Percentiles rank a stretch among this genome's conserved stretches.
These are phyloP conservation scores for Phellinidium pouzarii DNA, from an alignment of 1,284 basidiomycete species.

Conservation along the genomic window DNA sequence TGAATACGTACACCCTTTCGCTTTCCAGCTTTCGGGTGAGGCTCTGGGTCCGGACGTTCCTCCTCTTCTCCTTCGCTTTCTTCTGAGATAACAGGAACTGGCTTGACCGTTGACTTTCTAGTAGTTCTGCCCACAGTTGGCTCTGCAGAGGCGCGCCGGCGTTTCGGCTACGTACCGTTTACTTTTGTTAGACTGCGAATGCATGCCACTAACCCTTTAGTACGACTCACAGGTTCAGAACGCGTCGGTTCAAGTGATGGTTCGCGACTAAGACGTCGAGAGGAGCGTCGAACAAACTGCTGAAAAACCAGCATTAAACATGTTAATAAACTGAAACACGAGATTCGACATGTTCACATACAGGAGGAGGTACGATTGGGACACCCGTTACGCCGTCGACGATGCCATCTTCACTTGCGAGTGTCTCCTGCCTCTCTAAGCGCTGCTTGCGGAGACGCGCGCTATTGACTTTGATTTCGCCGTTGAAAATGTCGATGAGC, in stretches of 20 bases:
- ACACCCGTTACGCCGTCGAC: slow-evolving; percentile 69
- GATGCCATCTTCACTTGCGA: slow-evolving; percentile 75
- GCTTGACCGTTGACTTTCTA: slow-evolving; percentile 29
- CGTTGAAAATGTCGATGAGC: slow-evolving; percentile 75
- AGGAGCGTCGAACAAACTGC: slow-evolving; percentile 36
- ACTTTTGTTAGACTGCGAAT: slow-evolving; percentile 21
- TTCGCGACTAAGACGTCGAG: slow-evolving; percentile 44
- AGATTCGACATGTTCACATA: too few species aligned
- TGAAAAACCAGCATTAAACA: slow-evolving; percentile 28
- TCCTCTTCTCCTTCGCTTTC: slow-evolving; percentile 76
- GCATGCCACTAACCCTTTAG: slow-evolving; percentile 13
- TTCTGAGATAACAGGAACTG: slow-evolving; percentile 48
- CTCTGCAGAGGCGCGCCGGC: slow-evolving; percentile 62
- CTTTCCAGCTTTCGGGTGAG: slow-evolving; percentile 8
- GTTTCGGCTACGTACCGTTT: slow-evolving; percentile 40
- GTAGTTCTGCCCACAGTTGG: slow-evolving; percentile 50
- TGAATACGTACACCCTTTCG: slow-evolving; percentile 10
- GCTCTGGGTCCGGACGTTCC: slow-evolving; percentile 24
- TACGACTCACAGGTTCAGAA: slow-evolving; percentile 43
- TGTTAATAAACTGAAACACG: slow-evolving; percentile 14
- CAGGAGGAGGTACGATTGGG: slow-evolving; percentile 44
- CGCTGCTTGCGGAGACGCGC: slow-evolving; percentile 60
- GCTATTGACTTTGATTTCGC: slow-evolving; percentile 62
- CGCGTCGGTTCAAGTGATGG: slow-evolving; percentile 35
- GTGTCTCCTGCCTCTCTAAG: slow-evolving; percentile 56